phyloP scores from a whole-genome alignment of 257 asterid species.

The Solanum dulcamara region DNA sequence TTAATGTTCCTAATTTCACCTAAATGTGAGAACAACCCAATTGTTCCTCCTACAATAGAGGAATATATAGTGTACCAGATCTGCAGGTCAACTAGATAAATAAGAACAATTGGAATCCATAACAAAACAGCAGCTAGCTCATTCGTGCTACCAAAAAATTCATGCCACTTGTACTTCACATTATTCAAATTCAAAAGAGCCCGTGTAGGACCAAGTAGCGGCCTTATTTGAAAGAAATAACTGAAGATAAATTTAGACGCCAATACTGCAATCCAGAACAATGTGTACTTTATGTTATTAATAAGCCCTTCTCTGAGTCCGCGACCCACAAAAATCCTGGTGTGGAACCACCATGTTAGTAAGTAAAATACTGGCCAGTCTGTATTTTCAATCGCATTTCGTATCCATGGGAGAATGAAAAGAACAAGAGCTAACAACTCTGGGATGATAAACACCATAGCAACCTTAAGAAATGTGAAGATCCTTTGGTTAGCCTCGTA shows the following conservation, averaged over 20 bases:
- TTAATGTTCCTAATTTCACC: constrained; percentile 81
- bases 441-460: constrained; percentile 59
- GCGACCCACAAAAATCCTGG: constrained; percentile 70
- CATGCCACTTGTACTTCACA: constrained; percentile 63
- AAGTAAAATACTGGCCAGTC: constrained; percentile 51
- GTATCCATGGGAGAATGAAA: constrained; percentile 73
- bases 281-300: constrained; percentile 53
- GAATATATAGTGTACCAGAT: constrained; percentile 71
- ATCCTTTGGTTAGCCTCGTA: constrained; percentile 57
- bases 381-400: constrained; percentile 62
- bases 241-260: constrained; percentile 66
- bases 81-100: constrained; percentile 79
- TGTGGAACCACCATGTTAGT: constrained; percentile 83
- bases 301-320: constrained; percentile 91
- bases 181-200: constrained; percentile 30
- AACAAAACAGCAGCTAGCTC: constrained; percentile 53
- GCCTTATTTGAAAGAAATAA: constrained; percentile 76
- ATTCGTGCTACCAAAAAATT: constrained; percentile 73
- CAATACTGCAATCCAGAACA: constrained; percentile 65
- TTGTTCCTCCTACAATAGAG: constrained; percentile 52
- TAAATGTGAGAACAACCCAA: constrained; percentile 67
- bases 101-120: constrained; percentile 81
- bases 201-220: constrained; percentile 71
- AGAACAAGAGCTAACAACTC: constrained; percentile 64
- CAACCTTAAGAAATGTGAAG: constrained; percentile 56